Conservation (phyloP, 352 stramenopile species). For the Aphanomyces euteiches region DNA sequence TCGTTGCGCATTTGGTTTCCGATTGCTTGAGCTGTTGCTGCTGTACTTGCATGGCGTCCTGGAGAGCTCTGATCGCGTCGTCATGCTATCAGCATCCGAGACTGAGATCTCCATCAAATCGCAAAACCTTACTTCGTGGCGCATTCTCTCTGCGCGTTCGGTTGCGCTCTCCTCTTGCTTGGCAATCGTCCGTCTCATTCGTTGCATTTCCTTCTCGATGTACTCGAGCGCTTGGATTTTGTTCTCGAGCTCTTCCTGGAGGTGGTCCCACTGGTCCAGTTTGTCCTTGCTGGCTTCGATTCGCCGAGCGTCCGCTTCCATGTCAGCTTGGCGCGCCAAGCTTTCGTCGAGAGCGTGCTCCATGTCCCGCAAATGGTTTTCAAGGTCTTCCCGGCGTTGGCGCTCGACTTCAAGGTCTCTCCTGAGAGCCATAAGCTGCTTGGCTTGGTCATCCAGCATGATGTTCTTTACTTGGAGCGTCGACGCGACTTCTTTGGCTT, state of each 20-base stretch:
- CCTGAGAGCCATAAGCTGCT: constrained; percentile 9
- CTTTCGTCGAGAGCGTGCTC: constrained; percentile 25
- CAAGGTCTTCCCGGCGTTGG: background rate
- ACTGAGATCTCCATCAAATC: background rate
- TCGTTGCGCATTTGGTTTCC: background rate
- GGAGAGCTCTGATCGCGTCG: background rate
- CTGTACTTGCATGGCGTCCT: background rate
- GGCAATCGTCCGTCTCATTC: constrained; percentile 24
- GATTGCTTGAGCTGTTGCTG: background rate
- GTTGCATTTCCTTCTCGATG: constrained; percentile 23
- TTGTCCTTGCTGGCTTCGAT: constrained; percentile 13
- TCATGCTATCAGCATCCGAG: constrained; percentile 6
- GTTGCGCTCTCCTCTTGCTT: constrained; percentile 16
- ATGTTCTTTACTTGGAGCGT: constrained; percentile 29
- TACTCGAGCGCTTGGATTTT: constrained; percentile 26
- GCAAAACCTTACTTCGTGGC: background rate
- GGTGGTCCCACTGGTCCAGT: constrained; percentile 7
- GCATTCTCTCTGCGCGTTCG: background rate
- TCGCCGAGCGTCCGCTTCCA: constrained; percentile 15
- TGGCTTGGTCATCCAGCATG: constrained; percentile 29
- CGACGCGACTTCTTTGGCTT: background rate
- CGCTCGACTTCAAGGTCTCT: background rate
- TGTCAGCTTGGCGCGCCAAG: background rate
- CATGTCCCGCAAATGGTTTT: background rate
- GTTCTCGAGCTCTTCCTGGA: constrained; percentile 17